Conservation (phyloP, 768 basidiomycete genomes). For the Lentinula sp. region DNA sequence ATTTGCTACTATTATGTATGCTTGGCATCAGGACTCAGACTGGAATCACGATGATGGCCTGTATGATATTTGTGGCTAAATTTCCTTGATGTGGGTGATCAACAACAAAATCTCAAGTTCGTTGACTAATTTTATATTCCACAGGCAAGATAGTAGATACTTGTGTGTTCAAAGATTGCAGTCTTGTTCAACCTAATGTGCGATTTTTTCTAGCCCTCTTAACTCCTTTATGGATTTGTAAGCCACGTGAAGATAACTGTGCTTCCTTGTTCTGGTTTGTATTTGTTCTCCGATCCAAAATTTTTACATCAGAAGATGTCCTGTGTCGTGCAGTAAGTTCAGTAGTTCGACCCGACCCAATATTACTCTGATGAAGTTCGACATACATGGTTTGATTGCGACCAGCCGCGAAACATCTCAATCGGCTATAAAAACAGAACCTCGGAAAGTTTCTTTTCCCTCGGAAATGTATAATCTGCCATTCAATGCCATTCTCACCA, state of each 20-base stretch:
- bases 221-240: background rate
- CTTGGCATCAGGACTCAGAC: background rate
- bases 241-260: background rate
- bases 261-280: background rate
- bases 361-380: background rate
- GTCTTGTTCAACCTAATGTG: background rate
- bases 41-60: background rate
- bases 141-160: no score
- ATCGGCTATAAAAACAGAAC: slow-evolving; percentile 3
- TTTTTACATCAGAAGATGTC: background rate
- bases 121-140: no score
- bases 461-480: slow-evolving; percentile 3
- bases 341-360: background rate
- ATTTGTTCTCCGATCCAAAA: background rate
- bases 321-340: background rate
- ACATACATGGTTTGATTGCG: background rate
- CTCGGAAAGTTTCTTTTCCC: slow-evolving; percentile 3
- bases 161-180: background rate
- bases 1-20: background rate
- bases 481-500: slow-evolving; percentile 5
- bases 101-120: no score
- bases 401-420: background rate
- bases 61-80: background rate
- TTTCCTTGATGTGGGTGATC: no score
- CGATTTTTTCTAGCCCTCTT: background rate